A percentile compares a stretch with the other conserved stretches of the same genome.
Evolutionary conservation across 495 filamentous ascomycete genomes (phyloP).

Genomic region (Evernia prunastri): DNA sequence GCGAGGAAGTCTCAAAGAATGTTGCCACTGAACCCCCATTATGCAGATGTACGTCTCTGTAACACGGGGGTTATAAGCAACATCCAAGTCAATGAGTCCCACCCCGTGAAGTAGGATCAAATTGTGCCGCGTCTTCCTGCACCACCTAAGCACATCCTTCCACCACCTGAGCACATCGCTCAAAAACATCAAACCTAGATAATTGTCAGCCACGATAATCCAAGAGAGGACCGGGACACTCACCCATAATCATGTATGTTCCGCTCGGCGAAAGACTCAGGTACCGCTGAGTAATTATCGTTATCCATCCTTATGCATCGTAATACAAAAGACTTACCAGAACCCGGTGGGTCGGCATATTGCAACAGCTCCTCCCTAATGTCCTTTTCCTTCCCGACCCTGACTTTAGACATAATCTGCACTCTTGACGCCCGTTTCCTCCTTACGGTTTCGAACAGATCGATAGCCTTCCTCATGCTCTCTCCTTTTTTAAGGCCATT

Average conservation of each 20-base stretch:
- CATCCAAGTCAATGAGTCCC: not conserved
- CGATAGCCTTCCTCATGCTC: conserved; percentile 27
- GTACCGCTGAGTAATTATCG: not conserved
- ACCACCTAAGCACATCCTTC: not conserved
- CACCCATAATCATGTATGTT: not conserved
- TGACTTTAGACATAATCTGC: conserved; percentile 29
- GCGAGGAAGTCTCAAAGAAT: too few species aligned
- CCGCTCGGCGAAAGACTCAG: not conserved
- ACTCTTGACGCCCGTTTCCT: conserved; percentile 33
- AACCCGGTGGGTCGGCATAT: conserved; percentile 22
- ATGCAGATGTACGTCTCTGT: not conserved
- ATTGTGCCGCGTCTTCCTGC: not conserved
- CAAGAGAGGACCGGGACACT: not conserved
- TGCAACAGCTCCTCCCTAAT: conserved; percentile 17
- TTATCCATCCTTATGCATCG: not conserved
- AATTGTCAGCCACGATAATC: not conserved
- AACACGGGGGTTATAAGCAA: not conserved
- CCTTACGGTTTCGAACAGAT: conserved; percentile 35
- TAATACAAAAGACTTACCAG: conserved; percentile 4
- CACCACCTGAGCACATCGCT: not conserved
- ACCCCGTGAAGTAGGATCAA: not conserved
- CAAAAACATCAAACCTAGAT: not conserved
- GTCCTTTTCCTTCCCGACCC: conserved; percentile 15
- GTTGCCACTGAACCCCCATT: too few species aligned
- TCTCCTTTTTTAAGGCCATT: not conserved